Evolutionary conservation across 2,329 filamentous ascomycete genomes (phyloP), one percentile per base, ranked within the genome.

Genomic region (Fusarium fujikuroi): DNA sequence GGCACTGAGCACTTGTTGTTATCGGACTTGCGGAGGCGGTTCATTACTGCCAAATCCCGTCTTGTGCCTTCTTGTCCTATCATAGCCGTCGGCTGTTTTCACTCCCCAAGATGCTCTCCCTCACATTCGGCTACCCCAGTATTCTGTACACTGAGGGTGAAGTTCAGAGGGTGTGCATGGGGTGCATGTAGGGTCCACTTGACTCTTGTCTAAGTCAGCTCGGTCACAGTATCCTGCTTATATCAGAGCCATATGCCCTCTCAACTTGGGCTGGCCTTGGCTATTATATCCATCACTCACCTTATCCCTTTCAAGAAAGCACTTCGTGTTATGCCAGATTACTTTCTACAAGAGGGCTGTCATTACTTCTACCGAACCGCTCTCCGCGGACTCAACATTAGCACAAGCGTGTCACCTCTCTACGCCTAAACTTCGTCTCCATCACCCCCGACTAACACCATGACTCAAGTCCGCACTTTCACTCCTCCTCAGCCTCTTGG

Each of bases 361-460:
- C 94, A 97, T 82, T 97, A 97, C 85, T 97, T 97, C 85, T 96
- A 93, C 86, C 93, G 93, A 87, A 97, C 92, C 83, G 93, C 93
- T 80, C 86, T 97, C 85, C 93, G 93, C 87, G 92, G 95, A 80
- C 86, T 97, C 77, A 95, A 93, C 80, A 91, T 97, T 78, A 89
- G 91, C 84, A 97, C 93, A 77, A 89, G 86, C 79, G 90, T 97
- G 82, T 94, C 92, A 75, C 91, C 92, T 76, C 86, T 94, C 61
- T 94, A 94, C 86, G 88, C 87, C 83, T 94, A 86, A 87, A 69
- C 54, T 56, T 60, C 53, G 49, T 69, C 56, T 39, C 39, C 46
- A 70, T 61, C 44, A 58, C 46, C 59, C 32, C 40, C 28, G 61
- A 69, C 81, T 82, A 70, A 82, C 79, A 78, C 37, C 61, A 84